Conservation (phyloP, 2,329 filamentous ascomycete species). For the Grosmannia serpens region DNA sequence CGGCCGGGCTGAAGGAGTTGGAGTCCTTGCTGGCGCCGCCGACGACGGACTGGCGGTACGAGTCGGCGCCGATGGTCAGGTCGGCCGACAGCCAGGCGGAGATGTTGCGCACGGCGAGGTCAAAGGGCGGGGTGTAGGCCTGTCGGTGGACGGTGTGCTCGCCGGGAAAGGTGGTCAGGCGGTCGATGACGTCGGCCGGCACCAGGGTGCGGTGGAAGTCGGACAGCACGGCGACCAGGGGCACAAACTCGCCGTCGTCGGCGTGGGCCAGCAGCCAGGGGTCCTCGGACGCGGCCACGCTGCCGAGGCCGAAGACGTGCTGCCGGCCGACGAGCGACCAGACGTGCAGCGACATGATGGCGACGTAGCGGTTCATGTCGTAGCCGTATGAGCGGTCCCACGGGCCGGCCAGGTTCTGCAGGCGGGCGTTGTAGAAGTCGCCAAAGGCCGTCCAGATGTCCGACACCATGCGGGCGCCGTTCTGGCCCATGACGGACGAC, state of each 20-base stretch:
- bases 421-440: slow-evolving; percentile 40
- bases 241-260: slow-evolving; percentile 46
- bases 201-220: not conserved
- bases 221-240: slow-evolving; percentile 33
- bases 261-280: slow-evolving; percentile 38
- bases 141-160: slow-evolving; percentile 40
- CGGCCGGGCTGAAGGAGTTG: slow-evolving; percentile 44
- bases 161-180: slow-evolving; percentile 34
- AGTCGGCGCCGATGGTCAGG: slow-evolving; percentile 48
- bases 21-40: slow-evolving; percentile 42
- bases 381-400: slow-evolving; percentile 55
- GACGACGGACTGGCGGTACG: slow-evolving; percentile 42
- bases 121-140: slow-evolving; percentile 47
- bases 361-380: slow-evolving; percentile 51
- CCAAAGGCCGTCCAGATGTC: slow-evolving; percentile 36
- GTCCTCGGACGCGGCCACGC: not conserved
- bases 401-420: slow-evolving; percentile 51
- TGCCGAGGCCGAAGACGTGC: slow-evolving; percentile 13
- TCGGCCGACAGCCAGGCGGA: slow-evolving; percentile 44
- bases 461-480: slow-evolving; percentile 38
- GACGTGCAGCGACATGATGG: slow-evolving; percentile 45
- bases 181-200: slow-evolving; percentile 20
- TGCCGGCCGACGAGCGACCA: slow-evolving; percentile 45
- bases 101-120: slow-evolving; percentile 44
- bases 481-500: slow-evolving; percentile 38